Percentiles rank a stretch among this genome's conserved stretches.
phyloP scores from a whole-genome alignment of 768 basidiomycete genomes.

The Asterophora parasitica region DNA sequence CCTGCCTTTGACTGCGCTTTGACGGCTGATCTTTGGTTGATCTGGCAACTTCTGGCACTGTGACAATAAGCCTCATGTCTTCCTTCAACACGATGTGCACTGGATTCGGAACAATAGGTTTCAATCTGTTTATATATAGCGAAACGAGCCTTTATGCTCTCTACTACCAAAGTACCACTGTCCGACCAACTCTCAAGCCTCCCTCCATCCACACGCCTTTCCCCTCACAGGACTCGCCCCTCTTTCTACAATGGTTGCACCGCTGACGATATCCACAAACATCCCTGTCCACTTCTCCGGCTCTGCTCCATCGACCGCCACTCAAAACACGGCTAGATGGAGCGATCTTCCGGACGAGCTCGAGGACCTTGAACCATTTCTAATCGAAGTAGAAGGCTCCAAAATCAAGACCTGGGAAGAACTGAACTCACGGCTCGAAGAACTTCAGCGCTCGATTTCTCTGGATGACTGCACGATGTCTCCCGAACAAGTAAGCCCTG shows the following conservation, averaged over 20 bases:
- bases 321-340: background rate
- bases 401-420: background rate
- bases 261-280: background rate
- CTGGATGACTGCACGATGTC: background rate
- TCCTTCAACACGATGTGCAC: background rate
- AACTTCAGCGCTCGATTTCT: background rate
- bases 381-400: background rate
- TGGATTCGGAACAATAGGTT: background rate
- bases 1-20: background rate
- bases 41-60: background rate
- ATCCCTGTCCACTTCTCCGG: background rate
- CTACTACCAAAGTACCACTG: too few species aligned
- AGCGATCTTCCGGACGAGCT: background rate
- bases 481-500: background rate
- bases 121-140: background rate
- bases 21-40: background rate
- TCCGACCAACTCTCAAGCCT: too few species aligned
- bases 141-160: too few species aligned
- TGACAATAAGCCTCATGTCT: background rate
- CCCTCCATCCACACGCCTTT: too few species aligned
- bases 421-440: background rate
- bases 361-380: background rate
- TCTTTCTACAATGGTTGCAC: too few species aligned
- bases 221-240: too few species aligned
- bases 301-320: background rate